Evolutionary conservation across 495 filamentous ascomycete species (phyloP).

Genomic region (Podospora pseudopauciseta): DNA sequence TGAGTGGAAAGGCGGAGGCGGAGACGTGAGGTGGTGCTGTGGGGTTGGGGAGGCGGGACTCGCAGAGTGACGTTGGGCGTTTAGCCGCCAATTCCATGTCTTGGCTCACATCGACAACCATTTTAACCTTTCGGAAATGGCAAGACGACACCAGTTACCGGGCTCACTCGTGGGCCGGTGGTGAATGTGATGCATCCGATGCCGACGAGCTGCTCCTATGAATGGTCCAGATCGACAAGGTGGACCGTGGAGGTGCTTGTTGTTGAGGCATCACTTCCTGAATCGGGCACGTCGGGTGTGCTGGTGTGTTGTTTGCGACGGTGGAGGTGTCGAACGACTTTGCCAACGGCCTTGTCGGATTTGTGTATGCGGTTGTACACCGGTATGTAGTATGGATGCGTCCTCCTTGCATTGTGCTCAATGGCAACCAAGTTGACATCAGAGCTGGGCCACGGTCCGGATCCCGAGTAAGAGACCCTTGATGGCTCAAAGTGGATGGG

Average conservation of each 20-base stretch:
- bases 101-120: conserved; percentile 7
- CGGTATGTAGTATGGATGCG: background rate
- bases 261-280: background rate
- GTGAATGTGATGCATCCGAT: background rate
- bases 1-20: conserved; percentile 11
- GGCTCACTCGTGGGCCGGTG: conserved; percentile 11
- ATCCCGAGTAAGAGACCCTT: background rate
- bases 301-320: background rate
- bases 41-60: background rate
- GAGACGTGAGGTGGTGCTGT: conserved; percentile 2
- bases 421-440: background rate
- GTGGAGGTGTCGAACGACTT: background rate
- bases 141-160: conserved; percentile 6
- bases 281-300: background rate
- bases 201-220: background rate
- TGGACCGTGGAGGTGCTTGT: background rate
- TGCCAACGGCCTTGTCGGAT: conserved; percentile 10
- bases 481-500: background rate
- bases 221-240: background rate
- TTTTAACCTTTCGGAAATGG: conserved; percentile 8
- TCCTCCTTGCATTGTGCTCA: background rate
- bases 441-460: background rate
- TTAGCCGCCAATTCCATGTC: conserved; percentile 21
- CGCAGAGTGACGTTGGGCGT: conserved; percentile 15
- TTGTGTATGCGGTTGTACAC: background rate